Conservation (phyloP, 371 early-diverging fungal genomes). For the Amoeboaphelidium occidentale region DNA sequence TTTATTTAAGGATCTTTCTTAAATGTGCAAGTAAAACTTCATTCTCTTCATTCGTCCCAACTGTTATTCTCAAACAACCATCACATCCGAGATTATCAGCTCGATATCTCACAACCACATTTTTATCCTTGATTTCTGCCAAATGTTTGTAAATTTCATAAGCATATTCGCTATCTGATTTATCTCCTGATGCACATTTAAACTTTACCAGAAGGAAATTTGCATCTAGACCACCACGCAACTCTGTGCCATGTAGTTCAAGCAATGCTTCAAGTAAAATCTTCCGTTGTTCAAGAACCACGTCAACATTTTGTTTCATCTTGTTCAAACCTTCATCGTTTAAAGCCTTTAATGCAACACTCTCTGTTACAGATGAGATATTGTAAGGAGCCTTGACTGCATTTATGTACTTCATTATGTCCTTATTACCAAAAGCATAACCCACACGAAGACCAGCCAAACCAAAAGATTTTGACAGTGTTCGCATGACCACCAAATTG, state of each 20-base stretch:
- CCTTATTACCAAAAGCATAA: slow-evolving; percentile 49
- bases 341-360: slow-evolving; percentile 49
- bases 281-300: slow-evolving; percentile 33
- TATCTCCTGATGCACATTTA: slow-evolving; percentile 23
- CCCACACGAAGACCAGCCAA: slow-evolving; percentile 81
- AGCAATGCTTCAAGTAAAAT: slow-evolving; percentile 27
- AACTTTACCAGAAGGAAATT: slow-evolving; percentile 80
- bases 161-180: slow-evolving; percentile 45
- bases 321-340: slow-evolving; percentile 32
- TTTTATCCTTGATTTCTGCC: slow-evolving; percentile 50
- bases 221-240: slow-evolving; percentile 65
- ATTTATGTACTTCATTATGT: slow-evolving; percentile 63
- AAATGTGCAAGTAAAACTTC: slow-evolving; percentile 13
- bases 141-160: slow-evolving; percentile 41
- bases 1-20: neutral
- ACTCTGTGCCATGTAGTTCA: slow-evolving; percentile 23
- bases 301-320: slow-evolving; percentile 30
- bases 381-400: slow-evolving; percentile 95
- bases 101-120: slow-evolving; percentile 77
- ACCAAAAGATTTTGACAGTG: slow-evolving; percentile 88
- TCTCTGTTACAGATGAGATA: slow-evolving; percentile 60
- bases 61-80: slow-evolving; percentile 75
- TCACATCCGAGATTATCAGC: slow-evolving; percentile 73
- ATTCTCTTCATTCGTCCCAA: slow-evolving; percentile 72
- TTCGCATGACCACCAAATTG: slow-evolving; percentile 84